Conservation (phyloP, 2,329 filamentous ascomycete genomes). For the Arthrinium phaeospermum region DNA sequence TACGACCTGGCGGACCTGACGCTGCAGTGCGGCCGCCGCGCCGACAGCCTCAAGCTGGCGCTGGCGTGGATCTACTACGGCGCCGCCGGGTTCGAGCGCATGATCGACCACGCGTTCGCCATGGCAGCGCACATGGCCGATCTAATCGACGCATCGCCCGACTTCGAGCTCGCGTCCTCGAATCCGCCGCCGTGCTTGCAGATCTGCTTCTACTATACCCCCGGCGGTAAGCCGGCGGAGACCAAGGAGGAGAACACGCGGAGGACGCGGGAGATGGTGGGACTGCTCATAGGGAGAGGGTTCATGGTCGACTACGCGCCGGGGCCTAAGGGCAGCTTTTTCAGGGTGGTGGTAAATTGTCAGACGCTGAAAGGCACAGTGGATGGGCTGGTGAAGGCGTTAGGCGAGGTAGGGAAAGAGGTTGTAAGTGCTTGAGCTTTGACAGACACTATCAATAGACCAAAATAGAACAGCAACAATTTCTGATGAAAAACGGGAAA, state of each 20-base stretch:
- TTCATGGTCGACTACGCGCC: slow-evolving; percentile 70
- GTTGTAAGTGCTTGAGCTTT: slow-evolving; percentile 20
- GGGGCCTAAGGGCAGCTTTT: slow-evolving; percentile 60
- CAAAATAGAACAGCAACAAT: background rate
- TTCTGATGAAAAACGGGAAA: background rate
- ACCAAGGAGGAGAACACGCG: slow-evolving; percentile 53
- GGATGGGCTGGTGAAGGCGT: slow-evolving; percentile 39
- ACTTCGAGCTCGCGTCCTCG: slow-evolving; percentile 75
- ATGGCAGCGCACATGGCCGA: slow-evolving; percentile 72
- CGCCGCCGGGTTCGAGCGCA: slow-evolving; percentile 69
- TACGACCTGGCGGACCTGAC: slow-evolving; percentile 94
- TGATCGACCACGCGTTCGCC: slow-evolving; percentile 75
- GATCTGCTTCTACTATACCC: slow-evolving; percentile 90
- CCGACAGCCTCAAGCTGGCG: slow-evolving; percentile 85
- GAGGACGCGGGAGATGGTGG: slow-evolving; percentile 55
- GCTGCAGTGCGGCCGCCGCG: slow-evolving; percentile 87
- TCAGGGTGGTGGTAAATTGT: slow-evolving; percentile 64
- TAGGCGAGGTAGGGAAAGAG: slow-evolving; percentile 35
- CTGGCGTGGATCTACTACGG: slow-evolving; percentile 92
- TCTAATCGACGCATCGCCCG: slow-evolving; percentile 57
- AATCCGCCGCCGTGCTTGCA: slow-evolving; percentile 88
- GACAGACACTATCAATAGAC: background rate
- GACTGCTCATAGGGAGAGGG: slow-evolving; percentile 53
- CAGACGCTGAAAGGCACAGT: slow-evolving; percentile 59
- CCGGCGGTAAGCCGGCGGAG: slow-evolving; percentile 54